Evolutionary conservation across 176 grass and related monocot genomes (phyloP).

Genomic region (Themeda triandra): DNA sequence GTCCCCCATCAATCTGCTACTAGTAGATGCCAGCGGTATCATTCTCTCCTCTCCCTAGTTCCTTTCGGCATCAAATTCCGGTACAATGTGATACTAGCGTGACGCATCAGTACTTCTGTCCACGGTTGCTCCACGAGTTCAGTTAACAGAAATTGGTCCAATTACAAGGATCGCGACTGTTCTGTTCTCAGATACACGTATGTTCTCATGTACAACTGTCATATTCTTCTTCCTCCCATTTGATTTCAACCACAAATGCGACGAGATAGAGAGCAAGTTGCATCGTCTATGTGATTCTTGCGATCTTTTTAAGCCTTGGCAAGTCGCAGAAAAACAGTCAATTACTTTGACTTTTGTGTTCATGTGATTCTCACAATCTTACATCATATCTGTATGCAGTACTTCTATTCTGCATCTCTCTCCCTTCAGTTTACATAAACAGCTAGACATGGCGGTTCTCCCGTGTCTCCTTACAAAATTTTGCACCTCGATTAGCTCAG

Average conservation of each 20-base stretch:
- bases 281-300: background rate
- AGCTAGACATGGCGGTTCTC: background rate
- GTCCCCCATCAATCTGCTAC: constrained; percentile 13
- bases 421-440: background rate
- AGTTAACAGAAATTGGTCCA: background rate
- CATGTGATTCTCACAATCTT: background rate
- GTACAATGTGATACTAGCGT: background rate
- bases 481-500: background rate
- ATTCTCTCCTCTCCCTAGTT: background rate
- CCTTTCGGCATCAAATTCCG: constrained; percentile 1
- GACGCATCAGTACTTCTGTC: constrained; percentile 10
- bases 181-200: background rate
- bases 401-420: background rate
- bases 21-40: constrained; percentile 27
- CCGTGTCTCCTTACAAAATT: background rate
- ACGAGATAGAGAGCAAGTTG: background rate
- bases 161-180: background rate
- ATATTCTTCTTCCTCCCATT: background rate
- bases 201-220: background rate
- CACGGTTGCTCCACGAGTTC: constrained; percentile 9
- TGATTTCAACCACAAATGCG: background rate
- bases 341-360: background rate
- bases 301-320: too few relatives aligned
- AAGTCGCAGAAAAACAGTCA: background rate
- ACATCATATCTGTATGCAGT: background rate